Evolutionary conservation across 2,329 filamentous ascomycete species (phyloP).

Genomic region (Calonectria crousiana): DNA sequence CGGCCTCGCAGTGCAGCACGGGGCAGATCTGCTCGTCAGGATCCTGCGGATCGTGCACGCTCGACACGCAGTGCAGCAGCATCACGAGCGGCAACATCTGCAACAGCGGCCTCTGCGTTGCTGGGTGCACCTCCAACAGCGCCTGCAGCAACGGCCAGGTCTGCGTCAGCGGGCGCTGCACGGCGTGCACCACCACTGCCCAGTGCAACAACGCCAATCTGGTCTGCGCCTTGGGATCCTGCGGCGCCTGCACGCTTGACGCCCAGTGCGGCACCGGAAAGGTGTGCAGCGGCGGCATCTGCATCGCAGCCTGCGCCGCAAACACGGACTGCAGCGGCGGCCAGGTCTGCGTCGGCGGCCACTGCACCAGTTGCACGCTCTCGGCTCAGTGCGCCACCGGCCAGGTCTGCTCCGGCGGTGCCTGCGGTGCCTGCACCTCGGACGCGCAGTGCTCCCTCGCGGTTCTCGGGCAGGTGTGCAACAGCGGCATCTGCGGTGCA

Average conservation of each 20-base stretch:
- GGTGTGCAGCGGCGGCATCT: conserved; percentile 18
- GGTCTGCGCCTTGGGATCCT: conserved; percentile 8
- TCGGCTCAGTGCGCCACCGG: conserved; percentile 8
- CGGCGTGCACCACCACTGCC: not conserved
- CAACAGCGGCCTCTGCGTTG: conserved; percentile 14
- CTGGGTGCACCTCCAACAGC: not conserved
- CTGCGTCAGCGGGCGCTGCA: conserved; percentile 13
- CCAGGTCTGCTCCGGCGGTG: conserved; percentile 11
- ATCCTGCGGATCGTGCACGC: conserved; percentile 9
- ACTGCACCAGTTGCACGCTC: not conserved
- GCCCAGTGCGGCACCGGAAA: conserved; percentile 13
- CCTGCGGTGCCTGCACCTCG: conserved; percentile 10
- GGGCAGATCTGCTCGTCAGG: conserved; percentile 22
- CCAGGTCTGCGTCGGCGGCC: conserved; percentile 12
- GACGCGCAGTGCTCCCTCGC: conserved; percentile 9
- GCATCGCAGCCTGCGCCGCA: conserved; percentile 8
- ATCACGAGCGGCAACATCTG: conserved; percentile 18
- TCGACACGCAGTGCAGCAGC: conserved; percentile 13
- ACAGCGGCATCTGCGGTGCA: conserved; percentile 9
- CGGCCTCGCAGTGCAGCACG: conserved; percentile 11
- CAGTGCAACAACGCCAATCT: conserved; percentile 13
- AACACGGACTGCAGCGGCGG: conserved; percentile 20
- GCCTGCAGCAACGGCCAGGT: conserved; percentile 22
- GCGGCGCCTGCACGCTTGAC: conserved; percentile 3
- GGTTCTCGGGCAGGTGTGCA: conserved; percentile 21